Evolutionary conservation across 495 filamentous ascomycete species (phyloP).

Genomic region (Halenospora varia): DNA sequence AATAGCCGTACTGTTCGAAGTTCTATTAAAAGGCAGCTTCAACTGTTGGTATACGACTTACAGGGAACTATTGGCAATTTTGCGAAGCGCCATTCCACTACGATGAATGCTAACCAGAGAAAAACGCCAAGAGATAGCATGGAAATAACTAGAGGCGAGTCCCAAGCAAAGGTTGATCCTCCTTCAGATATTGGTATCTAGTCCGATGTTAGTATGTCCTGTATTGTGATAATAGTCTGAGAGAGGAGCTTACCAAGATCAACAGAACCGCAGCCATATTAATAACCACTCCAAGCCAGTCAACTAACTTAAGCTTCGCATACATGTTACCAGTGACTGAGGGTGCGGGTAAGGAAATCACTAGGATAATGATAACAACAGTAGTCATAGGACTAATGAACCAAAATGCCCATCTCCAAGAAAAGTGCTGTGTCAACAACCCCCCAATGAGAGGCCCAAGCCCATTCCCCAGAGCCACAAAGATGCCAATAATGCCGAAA

Average conservation of each 20-base stretch:
- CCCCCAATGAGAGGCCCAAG: slow-evolving; percentile 68
- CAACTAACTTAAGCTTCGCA: slow-evolving; percentile 33
- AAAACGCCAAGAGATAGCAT: slow-evolving; percentile 51
- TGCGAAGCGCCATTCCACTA: slow-evolving; percentile 54
- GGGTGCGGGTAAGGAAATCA: slow-evolving; percentile 34
- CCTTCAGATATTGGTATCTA: slow-evolving; percentile 25
- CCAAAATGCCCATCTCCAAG: slow-evolving; percentile 31
- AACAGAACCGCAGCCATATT: slow-evolving; percentile 68
- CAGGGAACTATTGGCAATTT: slow-evolving; percentile 49
- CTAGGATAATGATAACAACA: slow-evolving; percentile 49
- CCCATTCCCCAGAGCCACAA: slow-evolving; percentile 62
- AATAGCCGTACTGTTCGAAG: background rate
- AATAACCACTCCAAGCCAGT: slow-evolving; percentile 47
- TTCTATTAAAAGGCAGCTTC: slow-evolving; percentile 27
- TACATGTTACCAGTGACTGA: background rate
- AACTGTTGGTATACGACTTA: slow-evolving; percentile 47
- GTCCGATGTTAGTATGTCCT: background rate
- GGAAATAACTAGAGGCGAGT: slow-evolving; percentile 53
- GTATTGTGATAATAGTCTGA: slow-evolving; percentile 27
- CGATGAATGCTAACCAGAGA: slow-evolving; percentile 40
- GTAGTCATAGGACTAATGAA: slow-evolving; percentile 13
- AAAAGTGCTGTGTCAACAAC: slow-evolving; percentile 49
- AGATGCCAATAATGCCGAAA: slow-evolving; percentile 43
- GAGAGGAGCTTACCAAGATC: slow-evolving; percentile 67
- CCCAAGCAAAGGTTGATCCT: slow-evolving; percentile 53